These are phyloP conservation scores for Lasiodiplodia citricola DNA, from an alignment of 2,329 filamentous ascomycete species.

Conservation along the genomic window DNA sequence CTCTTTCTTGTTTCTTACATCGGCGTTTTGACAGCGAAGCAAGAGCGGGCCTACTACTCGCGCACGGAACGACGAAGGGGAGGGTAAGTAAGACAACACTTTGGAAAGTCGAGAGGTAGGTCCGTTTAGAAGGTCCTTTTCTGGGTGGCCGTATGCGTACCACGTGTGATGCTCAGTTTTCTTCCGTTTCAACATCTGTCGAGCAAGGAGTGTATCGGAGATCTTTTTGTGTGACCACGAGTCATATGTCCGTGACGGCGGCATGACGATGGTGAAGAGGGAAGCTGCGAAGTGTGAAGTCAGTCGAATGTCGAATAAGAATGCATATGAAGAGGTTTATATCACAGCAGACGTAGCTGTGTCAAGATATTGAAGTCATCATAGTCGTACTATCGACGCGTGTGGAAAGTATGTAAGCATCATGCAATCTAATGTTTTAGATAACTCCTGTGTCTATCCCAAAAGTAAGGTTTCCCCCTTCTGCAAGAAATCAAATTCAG, in stretches of 20 bases:
- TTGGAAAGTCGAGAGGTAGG: background rate
- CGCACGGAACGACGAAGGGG: background rate
- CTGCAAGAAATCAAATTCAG: constrained; percentile 2
- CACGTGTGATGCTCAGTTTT: too few species aligned
- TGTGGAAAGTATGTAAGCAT: background rate
- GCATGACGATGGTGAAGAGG: background rate
- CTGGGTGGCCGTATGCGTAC: background rate
- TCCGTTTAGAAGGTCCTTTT: background rate
- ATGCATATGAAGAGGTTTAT: background rate
- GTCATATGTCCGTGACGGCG: too few species aligned
- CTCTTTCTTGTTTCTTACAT: background rate
- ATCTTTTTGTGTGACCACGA: background rate
- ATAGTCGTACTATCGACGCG: background rate
- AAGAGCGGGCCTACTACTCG: background rate
- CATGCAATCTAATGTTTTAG: constrained; percentile 22
- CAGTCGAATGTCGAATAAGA: background rate
- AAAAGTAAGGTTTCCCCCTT: background rate
- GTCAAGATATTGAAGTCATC: background rate
- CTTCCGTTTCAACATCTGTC: background rate
- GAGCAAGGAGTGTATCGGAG: background rate
- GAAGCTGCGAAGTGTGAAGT: background rate
- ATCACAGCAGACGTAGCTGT: background rate
- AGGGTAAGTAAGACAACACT: background rate
- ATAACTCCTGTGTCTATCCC: constrained; percentile 16
- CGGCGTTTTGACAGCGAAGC: background rate